Percentiles rank a stretch among this genome's conserved stretches.
These are phyloP conservation scores for Hypholoma sublateritium DNA, from an alignment of 768 basidiomycete genomes.

Conservation along the genomic window DNA sequence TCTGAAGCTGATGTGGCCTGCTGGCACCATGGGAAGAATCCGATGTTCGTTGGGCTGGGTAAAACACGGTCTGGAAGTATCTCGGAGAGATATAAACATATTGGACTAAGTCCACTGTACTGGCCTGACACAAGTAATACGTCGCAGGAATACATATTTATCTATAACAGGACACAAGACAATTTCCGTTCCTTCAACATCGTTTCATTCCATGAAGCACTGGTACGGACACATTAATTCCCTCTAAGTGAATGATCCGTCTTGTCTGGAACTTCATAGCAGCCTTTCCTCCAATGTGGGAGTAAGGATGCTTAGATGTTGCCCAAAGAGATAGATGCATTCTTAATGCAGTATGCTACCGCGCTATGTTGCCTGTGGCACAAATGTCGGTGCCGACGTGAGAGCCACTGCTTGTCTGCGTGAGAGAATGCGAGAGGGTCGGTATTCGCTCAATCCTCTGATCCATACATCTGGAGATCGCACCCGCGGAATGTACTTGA, in stretches of 20 bases:
- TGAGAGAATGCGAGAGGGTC: slow-evolving; percentile 7
- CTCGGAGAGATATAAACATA: neutral
- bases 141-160: too few species aligned
- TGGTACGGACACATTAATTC: neutral
- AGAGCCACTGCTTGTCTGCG: neutral
- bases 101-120: neutral
- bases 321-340: neutral
- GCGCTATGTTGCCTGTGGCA: slow-evolving; percentile 3
- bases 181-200: too few species aligned
- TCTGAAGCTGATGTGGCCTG: neutral
- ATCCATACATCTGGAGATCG: too few species aligned
- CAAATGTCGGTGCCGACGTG: slow-evolving; percentile 3
- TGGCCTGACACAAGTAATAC: neutral
- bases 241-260: neutral
- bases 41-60: neutral
- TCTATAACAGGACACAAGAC: too few species aligned
- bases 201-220: too few species aligned
- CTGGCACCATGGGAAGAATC: neutral
- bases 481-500: too few species aligned
- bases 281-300: neutral
- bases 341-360: neutral
- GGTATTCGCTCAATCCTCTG: neutral
- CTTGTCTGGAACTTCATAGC: neutral
- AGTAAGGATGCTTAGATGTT: neutral
- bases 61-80: neutral